These are phyloP conservation scores for Fusarium palustre DNA, from an alignment of 2,329 filamentous ascomycete species.

Conservation along the genomic window DNA sequence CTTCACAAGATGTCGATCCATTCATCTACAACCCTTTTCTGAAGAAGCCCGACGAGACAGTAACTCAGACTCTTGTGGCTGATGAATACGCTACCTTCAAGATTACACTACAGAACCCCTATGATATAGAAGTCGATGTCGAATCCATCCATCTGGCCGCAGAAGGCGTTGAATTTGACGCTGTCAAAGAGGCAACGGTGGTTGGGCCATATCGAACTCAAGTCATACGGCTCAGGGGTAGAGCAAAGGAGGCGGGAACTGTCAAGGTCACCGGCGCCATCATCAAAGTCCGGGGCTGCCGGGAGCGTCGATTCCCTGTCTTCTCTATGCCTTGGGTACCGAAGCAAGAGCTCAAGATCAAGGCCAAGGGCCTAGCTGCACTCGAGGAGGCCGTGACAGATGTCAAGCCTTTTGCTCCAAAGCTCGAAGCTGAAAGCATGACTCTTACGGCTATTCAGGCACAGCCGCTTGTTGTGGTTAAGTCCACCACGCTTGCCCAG, in stretches of 20 bases:
- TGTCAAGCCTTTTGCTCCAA: conserved; percentile 53
- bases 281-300: conserved; percentile 83
- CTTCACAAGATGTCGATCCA: conserved; percentile 76
- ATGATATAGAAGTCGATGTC: conserved; percentile 91
- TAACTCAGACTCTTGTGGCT: conserved; percentile 78
- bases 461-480: conserved; percentile 82
- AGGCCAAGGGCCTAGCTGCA: conserved; percentile 75
- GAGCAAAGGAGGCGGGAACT: conserved; percentile 73
- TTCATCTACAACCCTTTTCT: conserved; percentile 97
- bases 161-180: conserved; percentile 78
- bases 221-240: conserved; percentile 77
- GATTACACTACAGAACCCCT: conserved; percentile 91
- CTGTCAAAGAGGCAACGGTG: conserved; percentile 71
- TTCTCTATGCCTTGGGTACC: conserved; percentile 82
- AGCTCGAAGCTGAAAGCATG: conserved; percentile 64
- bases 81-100: conserved; percentile 82
- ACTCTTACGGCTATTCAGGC: conserved; percentile 80
- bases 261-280: conserved; percentile 82
- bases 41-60: conserved; percentile 71
- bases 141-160: conserved; percentile 82
- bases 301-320: conserved; percentile 85
- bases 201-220: conserved; percentile 88
- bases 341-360: conserved; percentile 77
- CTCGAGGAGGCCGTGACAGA: conserved; percentile 60
- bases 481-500: conserved; percentile 82